These are phyloP conservation scores for Zymoseptoria crescenta DNA, from an alignment of 2,329 filamentous ascomycete species.

Conservation along the genomic window DNA sequence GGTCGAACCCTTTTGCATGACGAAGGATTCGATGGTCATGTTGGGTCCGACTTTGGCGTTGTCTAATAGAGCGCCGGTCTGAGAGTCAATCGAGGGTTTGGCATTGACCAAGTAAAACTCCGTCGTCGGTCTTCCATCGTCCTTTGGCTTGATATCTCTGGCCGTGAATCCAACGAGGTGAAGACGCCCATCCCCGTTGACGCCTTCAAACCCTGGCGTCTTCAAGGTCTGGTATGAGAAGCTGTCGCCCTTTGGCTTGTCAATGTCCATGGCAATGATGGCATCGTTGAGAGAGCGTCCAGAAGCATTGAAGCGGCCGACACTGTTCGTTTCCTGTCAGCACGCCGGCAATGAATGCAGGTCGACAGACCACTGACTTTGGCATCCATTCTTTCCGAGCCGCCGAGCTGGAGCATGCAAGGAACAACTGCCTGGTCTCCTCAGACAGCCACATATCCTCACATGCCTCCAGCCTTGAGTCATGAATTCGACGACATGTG, in stretches of 20 bases:
- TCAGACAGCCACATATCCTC: conserved; percentile 22
- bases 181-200: conserved; percentile 11
- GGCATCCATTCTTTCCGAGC: conserved; percentile 16
- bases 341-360: neutral
- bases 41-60: conserved; percentile 7
- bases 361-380: conserved; percentile 7
- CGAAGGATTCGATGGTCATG: conserved; percentile 16
- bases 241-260: conserved; percentile 12
- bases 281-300: conserved; percentile 15
- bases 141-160: neutral
- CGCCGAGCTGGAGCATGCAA: conserved; percentile 14
- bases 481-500: conserved; percentile 15
- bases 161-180: conserved; percentile 16
- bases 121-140: neutral
- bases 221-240: conserved; percentile 13
- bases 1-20: conserved; percentile 3
- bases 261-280: conserved; percentile 17
- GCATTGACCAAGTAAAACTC: conserved; percentile 15
- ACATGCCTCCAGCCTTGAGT: conserved; percentile 15
- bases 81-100: conserved; percentile 9
- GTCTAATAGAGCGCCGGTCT: conserved; percentile 9
- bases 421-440: conserved; percentile 15
- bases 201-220: conserved; percentile 8
- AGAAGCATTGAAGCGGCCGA: conserved; percentile 14
- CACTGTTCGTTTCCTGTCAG: neutral